Evolutionary conservation across 2,329 filamentous ascomycete genomes (phyloP).

Genomic region (Raffaelea arxii): DNA sequence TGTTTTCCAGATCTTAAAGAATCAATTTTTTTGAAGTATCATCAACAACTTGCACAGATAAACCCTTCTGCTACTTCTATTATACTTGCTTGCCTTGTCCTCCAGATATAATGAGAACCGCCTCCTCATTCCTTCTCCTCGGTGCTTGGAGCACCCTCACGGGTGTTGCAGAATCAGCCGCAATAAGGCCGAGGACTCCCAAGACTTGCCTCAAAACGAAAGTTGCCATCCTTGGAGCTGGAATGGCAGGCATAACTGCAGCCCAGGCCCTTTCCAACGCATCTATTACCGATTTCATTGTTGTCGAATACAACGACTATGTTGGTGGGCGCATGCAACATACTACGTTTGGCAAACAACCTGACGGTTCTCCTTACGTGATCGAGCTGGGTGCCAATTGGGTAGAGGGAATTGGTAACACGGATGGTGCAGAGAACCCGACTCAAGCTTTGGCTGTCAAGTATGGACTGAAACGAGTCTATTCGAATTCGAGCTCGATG

Average conservation of each 20-base stretch:
- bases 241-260: constrained; percentile 1
- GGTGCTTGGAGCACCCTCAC: too few relatives aligned
- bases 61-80: too few relatives aligned
- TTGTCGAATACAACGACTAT: constrained; percentile 4
- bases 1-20: too few relatives aligned
- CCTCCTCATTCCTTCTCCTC: too few relatives aligned
- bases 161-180: too few relatives aligned
- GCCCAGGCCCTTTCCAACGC: constrained; percentile 5
- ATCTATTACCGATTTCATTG: constrained; percentile 1
- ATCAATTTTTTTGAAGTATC: too few relatives aligned
- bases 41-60: too few relatives aligned
- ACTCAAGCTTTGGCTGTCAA: constrained; percentile 1
- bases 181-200: too few relatives aligned
- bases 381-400: constrained; percentile 6
- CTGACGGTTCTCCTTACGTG: constrained; percentile 24
- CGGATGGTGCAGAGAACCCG: background rate
- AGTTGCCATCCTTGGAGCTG: constrained; percentile 3
- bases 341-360: constrained; percentile 3
- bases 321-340: constrained; percentile 3
- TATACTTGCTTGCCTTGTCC: too few relatives aligned
- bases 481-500: constrained; percentile 2
- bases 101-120: too few relatives aligned
- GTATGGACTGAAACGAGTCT: constrained; percentile 3
- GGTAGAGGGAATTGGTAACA: constrained; percentile 2
- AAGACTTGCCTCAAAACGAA: constrained; percentile 5